Conservation (phyloP, 225 moss, liverwort and hornwort genomes). For the Takakia lepidozioides region DNA sequence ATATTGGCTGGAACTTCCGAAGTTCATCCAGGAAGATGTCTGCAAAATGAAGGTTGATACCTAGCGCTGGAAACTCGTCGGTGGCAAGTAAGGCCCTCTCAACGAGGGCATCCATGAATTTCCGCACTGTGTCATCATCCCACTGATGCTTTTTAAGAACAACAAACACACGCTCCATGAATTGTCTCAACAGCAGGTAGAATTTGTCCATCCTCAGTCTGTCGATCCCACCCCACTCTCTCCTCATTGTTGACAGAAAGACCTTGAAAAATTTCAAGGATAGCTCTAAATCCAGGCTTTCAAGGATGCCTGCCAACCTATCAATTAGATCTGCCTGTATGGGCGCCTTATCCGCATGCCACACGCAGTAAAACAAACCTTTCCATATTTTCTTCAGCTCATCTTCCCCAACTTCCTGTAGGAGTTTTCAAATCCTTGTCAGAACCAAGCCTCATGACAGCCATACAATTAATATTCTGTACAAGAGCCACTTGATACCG, state of each 20-base stretch:
- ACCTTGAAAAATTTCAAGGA: slow-evolving; percentile 81
- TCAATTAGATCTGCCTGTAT: slow-evolving; percentile 86
- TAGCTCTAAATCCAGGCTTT: slow-evolving; percentile 54
- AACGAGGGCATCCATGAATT: slow-evolving; percentile 70
- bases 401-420: slow-evolving; percentile 54
- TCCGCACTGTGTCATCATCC: slow-evolving; percentile 51
- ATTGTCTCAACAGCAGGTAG: slow-evolving; percentile 71
- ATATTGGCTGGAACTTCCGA: slow-evolving; percentile 63
- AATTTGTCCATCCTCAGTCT: slow-evolving; percentile 90
- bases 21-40: slow-evolving; percentile 80
- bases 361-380: slow-evolving; percentile 91
- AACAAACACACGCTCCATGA: slow-evolving; percentile 59
- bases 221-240: slow-evolving; percentile 96
- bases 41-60: slow-evolving; percentile 75
- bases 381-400: slow-evolving; percentile 83
- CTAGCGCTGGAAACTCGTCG: slow-evolving; percentile 70
- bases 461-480: too few species aligned
- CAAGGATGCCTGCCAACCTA: slow-evolving; percentile 76
- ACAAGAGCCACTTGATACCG: too few species aligned
- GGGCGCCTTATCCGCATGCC: slow-evolving; percentile 89
- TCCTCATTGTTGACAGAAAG: slow-evolving; percentile 81
- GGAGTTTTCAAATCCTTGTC: too few species aligned
- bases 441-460: too few species aligned
- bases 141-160: slow-evolving; percentile 68
- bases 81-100: slow-evolving; percentile 70